Conservation (phyloP, 306 rosid genomes). For the Ziziphus jujuba region DNA sequence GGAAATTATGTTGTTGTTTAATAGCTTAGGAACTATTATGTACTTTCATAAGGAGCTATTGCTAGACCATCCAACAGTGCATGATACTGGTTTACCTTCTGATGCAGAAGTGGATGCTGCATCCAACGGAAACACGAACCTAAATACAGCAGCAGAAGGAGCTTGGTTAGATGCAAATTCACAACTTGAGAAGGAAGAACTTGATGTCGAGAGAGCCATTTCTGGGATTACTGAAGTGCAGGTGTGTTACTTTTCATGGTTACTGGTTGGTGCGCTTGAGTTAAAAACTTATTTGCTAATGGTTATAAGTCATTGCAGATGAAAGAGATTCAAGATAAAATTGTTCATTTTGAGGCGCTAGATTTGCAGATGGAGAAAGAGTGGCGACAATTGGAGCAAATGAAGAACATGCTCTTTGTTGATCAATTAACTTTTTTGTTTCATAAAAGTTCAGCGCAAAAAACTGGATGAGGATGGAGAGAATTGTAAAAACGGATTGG, state of each 20-base stretch:
- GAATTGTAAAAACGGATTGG: conserved; percentile 41
- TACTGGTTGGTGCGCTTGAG: not conserved
- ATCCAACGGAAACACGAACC: conserved; percentile 37
- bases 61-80: conserved; percentile 11
- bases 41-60: not conserved
- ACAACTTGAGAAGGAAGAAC: conserved; percentile 62
- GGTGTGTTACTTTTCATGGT: conserved; percentile 33
- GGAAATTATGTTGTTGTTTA: not conserved
- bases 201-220: conserved; percentile 63
- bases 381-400: conserved; percentile 68
- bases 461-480: conserved; percentile 34
- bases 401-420: conserved; percentile 60
- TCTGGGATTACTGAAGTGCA: conserved; percentile 59
- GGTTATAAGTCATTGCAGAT: conserved; percentile 42
- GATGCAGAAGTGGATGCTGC: conserved; percentile 48
- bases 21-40: not conserved
- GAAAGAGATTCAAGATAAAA: conserved; percentile 70
- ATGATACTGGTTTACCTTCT: conserved; percentile 27
- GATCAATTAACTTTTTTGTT: conserved; percentile 70
- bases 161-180: conserved; percentile 53
- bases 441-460: conserved; percentile 34
- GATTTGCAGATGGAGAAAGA: conserved; percentile 82
- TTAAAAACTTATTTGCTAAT: conserved; percentile 25
- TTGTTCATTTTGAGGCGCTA: conserved; percentile 53
- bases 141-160: conserved; percentile 30